Conservation (phyloP, 148 eudicot genomes). For the Persicaria tinctoria region DNA sequence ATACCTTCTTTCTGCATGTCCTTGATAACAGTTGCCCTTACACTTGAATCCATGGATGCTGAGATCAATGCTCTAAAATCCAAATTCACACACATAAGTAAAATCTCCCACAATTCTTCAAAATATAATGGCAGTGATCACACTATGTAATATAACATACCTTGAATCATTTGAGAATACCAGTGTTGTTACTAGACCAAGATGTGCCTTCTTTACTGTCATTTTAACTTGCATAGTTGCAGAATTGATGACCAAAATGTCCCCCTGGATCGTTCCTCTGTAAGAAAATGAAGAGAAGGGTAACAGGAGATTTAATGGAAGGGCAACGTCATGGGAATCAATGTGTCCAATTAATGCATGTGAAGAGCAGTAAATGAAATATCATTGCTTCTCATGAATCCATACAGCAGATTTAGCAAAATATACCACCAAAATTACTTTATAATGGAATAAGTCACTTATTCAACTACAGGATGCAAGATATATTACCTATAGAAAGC, state of each 20-base stretch:
- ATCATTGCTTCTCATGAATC: not conserved
- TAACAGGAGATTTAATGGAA: not conserved
- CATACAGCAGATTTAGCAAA: not conserved
- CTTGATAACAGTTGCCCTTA: conserved; percentile 59
- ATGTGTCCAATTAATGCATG: not conserved
- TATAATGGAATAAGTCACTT: not conserved
- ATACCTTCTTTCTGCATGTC: conserved; percentile 56
- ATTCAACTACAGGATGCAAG: not conserved
- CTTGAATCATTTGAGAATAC: conserved; percentile 81
- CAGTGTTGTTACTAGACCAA: conserved; percentile 78
- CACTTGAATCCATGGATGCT: conserved; percentile 83
- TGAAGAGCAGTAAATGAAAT: not conserved
- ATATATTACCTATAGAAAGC: not conserved
- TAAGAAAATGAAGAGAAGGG: conserved; percentile 12
- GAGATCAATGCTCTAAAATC: conserved; percentile 68
- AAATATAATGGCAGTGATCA: not conserved
- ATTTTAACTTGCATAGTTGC: conserved; percentile 45
- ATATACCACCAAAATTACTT: not conserved
- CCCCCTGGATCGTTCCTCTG: conserved; percentile 90
- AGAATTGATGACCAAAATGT: conserved; percentile 51
- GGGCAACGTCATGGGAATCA: not conserved
- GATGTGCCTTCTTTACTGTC: conserved; percentile 69
- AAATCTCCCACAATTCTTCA: conserved; percentile 6
- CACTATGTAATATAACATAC: conserved; percentile 18
- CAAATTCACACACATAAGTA: conserved; percentile 13